Base-by-base conservation (phyloP, 179 eudicot genomes). In the Heliamphora pulchella region DNA sequence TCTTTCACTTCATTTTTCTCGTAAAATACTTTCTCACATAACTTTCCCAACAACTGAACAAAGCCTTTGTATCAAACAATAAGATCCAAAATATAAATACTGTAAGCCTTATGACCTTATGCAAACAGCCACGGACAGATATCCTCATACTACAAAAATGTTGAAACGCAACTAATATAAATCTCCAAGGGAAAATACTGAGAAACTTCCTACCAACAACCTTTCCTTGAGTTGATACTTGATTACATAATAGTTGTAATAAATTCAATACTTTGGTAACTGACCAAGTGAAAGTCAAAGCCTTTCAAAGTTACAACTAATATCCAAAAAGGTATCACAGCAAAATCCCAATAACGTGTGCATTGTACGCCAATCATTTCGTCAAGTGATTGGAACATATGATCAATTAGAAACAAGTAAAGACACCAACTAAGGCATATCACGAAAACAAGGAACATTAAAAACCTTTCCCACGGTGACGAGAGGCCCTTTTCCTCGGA, bases 391-490 rank as follows among this genome's bases (percentile, higher is more conserved):
- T 10, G 2, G 3, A 54, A 17, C 64, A 59, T 59, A 59, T 59
- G 20, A 59, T 15, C 15, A 59, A 5, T n/a, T 2, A 5, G 3
- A 8, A 54, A 54, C 58, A 0, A 54, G 51, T 3, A 48, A 48
- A 48, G 7, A 48, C 13, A 43, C 46, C 7, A 15, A n/a, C 46
- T 43, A 14, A 69, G 46, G 22, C 74, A 69, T 44, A 18, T 69
- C 14, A 53, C 1, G 10, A 5, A 46, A 1, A 65, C 13, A 67
- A 47, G 5, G 39, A 63, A 11, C 13, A 43, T 62, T 14, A 61
- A 6, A 71, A 64, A 87, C 90, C 90, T 87, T 87, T 87, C 73
- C 90, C 90, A 67, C 90, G 86, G 77, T 85, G 88, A 47, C 90
- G 88, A 17, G 88, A 79, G 17, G 90, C 90, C 48, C 90, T 82